Base-by-base conservation (phyloP, 495 filamentous ascomycete genomes). In the Xanthoparmelia taractica region DNA sequence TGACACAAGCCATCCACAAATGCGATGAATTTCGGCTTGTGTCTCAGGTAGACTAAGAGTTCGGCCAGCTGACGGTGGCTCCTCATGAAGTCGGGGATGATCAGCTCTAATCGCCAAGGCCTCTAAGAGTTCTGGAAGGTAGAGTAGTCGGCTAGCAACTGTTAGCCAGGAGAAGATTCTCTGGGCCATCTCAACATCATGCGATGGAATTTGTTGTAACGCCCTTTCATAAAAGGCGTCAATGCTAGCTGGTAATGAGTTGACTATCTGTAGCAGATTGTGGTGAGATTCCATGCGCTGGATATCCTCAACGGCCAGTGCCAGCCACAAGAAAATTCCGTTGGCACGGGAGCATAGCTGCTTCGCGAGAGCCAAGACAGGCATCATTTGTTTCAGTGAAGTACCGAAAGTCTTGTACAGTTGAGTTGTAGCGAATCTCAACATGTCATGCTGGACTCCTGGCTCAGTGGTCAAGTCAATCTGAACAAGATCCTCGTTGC, bases 321-420 rank as follows among this genome's bases (percentile, higher is more conserved):
- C 59, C 37, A 61, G 31, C 59, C 59, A 61, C 43, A 61, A 18
- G 27, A 61, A 61, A 7, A n/a, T 52, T 25, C 59, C 45, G 11
- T 38, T 25, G 33, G 59, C 59, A 29, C 47, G 59, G 15, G 33
- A 60, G 25, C 59, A 60, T 17, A 60, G 59, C 40, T 25, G 58
- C 34, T 47, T 29, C 13, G 43, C 58, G n/a, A 33, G 27, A 23
- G 5, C n/a, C n/a, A 34, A 45, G 25, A 31, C 29, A 11, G 29
- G n/a, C 18, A 43, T 27, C 23, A n/a, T 45, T 33, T 60, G 31
- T 45, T 37, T 25, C 29, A 8, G 8, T 23, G 12, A 4, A 10
- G 58, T 10, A 15, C n/a, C 25, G 38, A 27, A 27, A 7, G n/a
- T 38, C 29, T 17, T 31, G 27, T 25, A 25, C 47, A 38, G 1